Percentiles rank a stretch among this genome's conserved stretches.
Conservation (phyloP, 169 alveolate species). For the Nephromyces sp. region DNA sequence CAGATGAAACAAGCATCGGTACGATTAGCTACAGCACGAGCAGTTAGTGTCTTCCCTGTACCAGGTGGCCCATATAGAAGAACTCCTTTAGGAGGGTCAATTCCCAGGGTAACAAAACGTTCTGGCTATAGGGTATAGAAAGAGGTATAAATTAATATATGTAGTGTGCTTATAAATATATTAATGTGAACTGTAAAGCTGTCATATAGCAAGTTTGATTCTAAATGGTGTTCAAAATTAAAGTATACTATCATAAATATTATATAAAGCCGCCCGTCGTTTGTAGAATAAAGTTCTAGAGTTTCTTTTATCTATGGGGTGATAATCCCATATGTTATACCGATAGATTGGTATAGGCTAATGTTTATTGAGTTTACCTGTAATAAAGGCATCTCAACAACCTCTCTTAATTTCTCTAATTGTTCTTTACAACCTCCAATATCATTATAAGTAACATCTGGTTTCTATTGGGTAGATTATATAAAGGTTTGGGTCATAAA, state of each 20-base stretch:
- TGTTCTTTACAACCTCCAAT: conserved; percentile 98
- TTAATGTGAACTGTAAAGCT: too few relatives aligned
- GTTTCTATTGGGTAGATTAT: conserved; percentile 56
- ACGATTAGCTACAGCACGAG: conserved; percentile 98
- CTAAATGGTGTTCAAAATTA: too few relatives aligned
- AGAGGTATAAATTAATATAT: not conserved
- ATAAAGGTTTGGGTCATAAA: not conserved
- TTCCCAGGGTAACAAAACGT: conserved; percentile 91
- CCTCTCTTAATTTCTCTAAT: conserved; percentile 86
- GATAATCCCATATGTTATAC: too few relatives aligned
- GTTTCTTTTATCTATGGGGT: too few relatives aligned
- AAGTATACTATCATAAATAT: too few relatives aligned
- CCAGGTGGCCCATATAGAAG: conserved; percentile 98
- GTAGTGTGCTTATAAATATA: not conserved
- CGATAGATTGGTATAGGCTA: too few relatives aligned
- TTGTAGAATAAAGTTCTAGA: too few relatives aligned
- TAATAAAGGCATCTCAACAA: conserved; percentile 95
- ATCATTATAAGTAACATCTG: conserved; percentile 99
- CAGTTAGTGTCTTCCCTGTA: conserved; percentile 91
- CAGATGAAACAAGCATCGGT: conserved; percentile 97
- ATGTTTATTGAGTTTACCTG: too few relatives aligned
- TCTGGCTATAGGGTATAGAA: too few relatives aligned
- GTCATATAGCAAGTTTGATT: too few relatives aligned
- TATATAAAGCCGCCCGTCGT: too few relatives aligned
- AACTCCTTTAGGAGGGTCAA: conserved; percentile 99